These are phyloP conservation scores for Shiraia sp. DNA, from an alignment of 2,329 filamentous ascomycete genomes.

Conservation along the genomic window DNA sequence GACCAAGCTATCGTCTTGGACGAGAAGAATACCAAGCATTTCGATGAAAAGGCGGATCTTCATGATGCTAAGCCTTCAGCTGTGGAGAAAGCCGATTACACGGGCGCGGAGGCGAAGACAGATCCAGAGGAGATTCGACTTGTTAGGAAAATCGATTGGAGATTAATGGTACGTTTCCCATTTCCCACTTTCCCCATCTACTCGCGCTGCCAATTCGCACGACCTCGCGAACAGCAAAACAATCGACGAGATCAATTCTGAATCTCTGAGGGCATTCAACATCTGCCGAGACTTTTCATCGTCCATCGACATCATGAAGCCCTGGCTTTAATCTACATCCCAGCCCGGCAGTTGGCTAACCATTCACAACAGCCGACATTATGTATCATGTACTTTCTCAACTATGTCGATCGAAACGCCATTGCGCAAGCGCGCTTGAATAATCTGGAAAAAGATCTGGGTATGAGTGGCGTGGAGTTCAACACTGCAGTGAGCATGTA, in stretches of 20 bases:
- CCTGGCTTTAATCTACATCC: too few species aligned
- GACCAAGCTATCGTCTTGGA: slow-evolving; percentile 10
- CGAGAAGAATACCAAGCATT: slow-evolving; percentile 17
- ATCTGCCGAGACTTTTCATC: too few species aligned
- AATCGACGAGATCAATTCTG: too few species aligned
- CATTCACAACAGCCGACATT: slow-evolving; percentile 41
- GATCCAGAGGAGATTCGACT: slow-evolving; percentile 38
- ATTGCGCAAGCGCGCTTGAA: slow-evolving; percentile 67
- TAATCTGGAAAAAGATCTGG: slow-evolving; percentile 60
- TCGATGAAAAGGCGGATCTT: slow-evolving; percentile 25
- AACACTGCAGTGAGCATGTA: slow-evolving; percentile 55
- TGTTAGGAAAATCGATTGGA: slow-evolving; percentile 38
- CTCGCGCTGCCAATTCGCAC: too few species aligned
- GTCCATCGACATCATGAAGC: too few species aligned
- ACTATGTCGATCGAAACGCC: slow-evolving; percentile 61
- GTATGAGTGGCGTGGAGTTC: slow-evolving; percentile 31
- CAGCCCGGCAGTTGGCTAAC: background rate
- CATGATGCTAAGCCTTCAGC: slow-evolving; percentile 16
- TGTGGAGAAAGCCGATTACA: slow-evolving; percentile 28
- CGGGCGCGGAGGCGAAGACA: slow-evolving; percentile 37
- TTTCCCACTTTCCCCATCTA: too few species aligned
- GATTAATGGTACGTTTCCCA: slow-evolving; percentile 36
- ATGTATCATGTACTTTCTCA: slow-evolving; percentile 49
- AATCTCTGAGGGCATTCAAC: too few species aligned
- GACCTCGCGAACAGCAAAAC: too few species aligned